These are phyloP conservation scores for Petrea volubilis DNA, from an alignment of 257 asterid genomes.

Conservation along the genomic window DNA sequence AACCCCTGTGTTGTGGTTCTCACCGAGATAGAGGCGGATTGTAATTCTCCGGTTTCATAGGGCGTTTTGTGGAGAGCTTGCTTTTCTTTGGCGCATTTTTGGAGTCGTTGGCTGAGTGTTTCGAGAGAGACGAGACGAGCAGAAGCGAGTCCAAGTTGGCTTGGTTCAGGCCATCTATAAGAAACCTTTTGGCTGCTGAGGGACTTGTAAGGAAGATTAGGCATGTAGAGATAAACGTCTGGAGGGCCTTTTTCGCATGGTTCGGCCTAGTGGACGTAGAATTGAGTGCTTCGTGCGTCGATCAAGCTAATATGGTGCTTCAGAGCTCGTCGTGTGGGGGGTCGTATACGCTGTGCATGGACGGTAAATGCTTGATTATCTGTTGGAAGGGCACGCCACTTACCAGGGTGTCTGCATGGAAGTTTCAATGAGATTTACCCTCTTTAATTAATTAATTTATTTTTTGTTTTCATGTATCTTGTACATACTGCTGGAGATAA, in stretches of 20 bases:
- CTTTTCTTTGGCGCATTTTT: conserved; percentile 40
- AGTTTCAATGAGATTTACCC: conserved; percentile 16
- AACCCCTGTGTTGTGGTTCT: conserved; percentile 42
- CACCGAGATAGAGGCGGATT: conserved; percentile 41
- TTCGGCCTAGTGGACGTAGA: conserved; percentile 34
- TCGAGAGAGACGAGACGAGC: conserved; percentile 31
- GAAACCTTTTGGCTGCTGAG: conserved; percentile 39
- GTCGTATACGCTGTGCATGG: conserved; percentile 37
- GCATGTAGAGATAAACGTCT: conserved; percentile 34
- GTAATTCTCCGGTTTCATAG: conserved; percentile 42
- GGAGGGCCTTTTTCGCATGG: conserved; percentile 46
- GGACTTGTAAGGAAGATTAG: conserved; percentile 41
- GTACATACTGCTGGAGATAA: too few relatives aligned
- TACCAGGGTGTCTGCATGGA: conserved; percentile 47
- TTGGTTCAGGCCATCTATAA: conserved; percentile 32
- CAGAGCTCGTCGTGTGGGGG: conserved; percentile 33
- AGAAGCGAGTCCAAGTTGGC: conserved; percentile 31
- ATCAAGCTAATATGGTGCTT: conserved; percentile 39
- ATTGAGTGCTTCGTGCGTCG: conserved; percentile 33
- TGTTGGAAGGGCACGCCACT: conserved; percentile 64
- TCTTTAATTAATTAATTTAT: too few relatives aligned
- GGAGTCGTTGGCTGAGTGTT: conserved; percentile 48
- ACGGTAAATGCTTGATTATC: conserved; percentile 37
- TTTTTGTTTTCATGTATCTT: too few relatives aligned
- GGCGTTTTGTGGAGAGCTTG: conserved; percentile 46